Base-by-base conservation (phyloP, 129 eudicot genomes). In the Lactuca saligna region DNA sequence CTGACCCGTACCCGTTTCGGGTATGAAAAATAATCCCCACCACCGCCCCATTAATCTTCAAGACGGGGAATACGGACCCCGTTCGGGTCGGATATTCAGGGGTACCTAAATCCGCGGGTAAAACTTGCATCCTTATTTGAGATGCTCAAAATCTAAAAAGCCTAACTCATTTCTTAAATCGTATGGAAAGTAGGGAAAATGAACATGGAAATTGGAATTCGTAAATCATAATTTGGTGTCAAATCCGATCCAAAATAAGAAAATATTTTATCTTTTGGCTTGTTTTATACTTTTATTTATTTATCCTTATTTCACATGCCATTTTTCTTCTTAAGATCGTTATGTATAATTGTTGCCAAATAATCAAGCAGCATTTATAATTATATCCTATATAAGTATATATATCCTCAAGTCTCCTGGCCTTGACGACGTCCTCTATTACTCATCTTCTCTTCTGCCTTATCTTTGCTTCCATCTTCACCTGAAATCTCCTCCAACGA, bases 401-500 rank as follows among this genome's bases (percentile, higher is more conserved):
- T 2, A 15, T 5, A 15, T 25, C 11, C 38, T 44, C 54, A 72
- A 61, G 1, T 61, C 14, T 61, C 54, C 38, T 17, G 42, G 5
- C 13, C 53, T 6, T 65, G 29, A 65, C 16, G 46, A 17, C 39
- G 20, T 60, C 73, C 34, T 66, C 65, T 78, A 2, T 8, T 51
- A 6, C 55, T 67, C 74, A 62, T 66, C 75, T 75, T 44, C 3
- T 42, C 34, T 59, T 57, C 84, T 10, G 35, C 41, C 35, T 29
- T 17, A 3, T 69, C 74, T 17, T 17, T 14, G 34, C 57, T 66
- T 1, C 70, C 86, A n/a, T 78, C 78, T 31, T 82, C 86, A 1
- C 86, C 82, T 14, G 86, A 82, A 5, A 82, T 82, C 56, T 82
- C 86, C 71, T 82, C 83, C 38, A 82, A 54, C 3, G 86, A 82